Conservation (phyloP, 495 filamentous ascomycete genomes). For the Copromyces sp. region DNA sequence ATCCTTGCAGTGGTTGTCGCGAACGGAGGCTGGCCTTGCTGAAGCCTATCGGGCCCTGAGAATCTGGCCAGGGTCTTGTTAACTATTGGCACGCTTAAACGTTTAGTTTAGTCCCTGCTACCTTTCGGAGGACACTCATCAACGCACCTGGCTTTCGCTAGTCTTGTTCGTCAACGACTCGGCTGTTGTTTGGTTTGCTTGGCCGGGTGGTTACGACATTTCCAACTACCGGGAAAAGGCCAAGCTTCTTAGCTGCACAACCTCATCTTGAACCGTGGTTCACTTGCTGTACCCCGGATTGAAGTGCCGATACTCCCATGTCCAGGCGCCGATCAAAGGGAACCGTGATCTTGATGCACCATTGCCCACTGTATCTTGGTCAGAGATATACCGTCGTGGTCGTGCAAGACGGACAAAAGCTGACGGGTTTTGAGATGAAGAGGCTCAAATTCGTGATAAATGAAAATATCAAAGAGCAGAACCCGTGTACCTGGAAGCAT, state of each 20-base stretch:
- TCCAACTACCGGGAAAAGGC: background rate
- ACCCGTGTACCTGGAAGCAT: background rate
- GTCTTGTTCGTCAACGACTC: background rate
- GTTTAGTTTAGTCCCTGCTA: background rate
- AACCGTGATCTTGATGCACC: background rate
- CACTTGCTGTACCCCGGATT: background rate
- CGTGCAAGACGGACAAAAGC: background rate
- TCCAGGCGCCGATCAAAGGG: background rate
- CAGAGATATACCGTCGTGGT: background rate
- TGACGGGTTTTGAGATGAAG: background rate
- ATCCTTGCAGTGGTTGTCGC: background rate
- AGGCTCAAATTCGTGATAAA: background rate
- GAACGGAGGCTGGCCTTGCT: background rate
- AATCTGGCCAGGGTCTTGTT: background rate
- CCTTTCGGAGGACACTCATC: background rate
- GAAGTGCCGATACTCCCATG: background rate
- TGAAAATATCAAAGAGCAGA: background rate
- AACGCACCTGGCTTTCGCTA: background rate
- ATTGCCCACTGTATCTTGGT: background rate
- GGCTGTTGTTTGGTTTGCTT: background rate
- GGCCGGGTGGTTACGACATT: background rate
- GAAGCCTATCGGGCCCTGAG: background rate
- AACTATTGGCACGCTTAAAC: background rate
- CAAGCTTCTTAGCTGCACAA: background rate
- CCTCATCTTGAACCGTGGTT: background rate